Conservation (phyloP, 1,284 basidiomycete species). For the Microbotryum violaceum region DNA sequence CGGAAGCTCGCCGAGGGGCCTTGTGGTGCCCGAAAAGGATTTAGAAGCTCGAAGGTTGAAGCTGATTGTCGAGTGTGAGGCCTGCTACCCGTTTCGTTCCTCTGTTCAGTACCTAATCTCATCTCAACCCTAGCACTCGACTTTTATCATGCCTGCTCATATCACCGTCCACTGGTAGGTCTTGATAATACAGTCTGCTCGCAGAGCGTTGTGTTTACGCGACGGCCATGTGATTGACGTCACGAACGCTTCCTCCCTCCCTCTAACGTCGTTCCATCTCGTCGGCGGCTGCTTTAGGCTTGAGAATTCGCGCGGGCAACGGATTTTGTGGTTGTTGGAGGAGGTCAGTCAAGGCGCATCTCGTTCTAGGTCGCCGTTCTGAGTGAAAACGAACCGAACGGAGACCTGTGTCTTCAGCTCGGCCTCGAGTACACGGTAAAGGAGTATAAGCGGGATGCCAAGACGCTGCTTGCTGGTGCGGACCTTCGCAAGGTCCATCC, state of each 20-base stretch:
- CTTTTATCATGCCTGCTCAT: background rate
- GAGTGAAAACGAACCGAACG: too few relatives aligned
- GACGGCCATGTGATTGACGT: background rate
- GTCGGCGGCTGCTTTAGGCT: slow-evolving; percentile 12
- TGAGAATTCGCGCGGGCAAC: slow-evolving; percentile 33
- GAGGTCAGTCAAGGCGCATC: slow-evolving; percentile 12
- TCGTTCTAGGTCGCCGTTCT: too few relatives aligned
- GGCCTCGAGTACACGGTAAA: slow-evolving; percentile 29
- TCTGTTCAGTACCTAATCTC: too few relatives aligned
- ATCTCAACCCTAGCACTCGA: too few relatives aligned
- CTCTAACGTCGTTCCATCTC: too few relatives aligned
- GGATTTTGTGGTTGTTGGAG: slow-evolving; percentile 34
- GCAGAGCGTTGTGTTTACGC: fast-evolving
- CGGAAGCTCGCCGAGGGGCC: too few relatives aligned
- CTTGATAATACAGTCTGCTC: too few relatives aligned
- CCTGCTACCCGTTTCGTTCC: too few relatives aligned
- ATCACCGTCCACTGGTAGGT: slow-evolving; percentile 14
- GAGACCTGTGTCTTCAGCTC: slow-evolving; percentile 6
- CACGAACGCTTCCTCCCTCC: too few relatives aligned
- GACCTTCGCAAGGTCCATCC: slow-evolving; percentile 29
- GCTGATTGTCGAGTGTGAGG: too few relatives aligned
- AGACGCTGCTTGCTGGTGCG: slow-evolving; percentile 22
- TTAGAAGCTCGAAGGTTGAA: too few relatives aligned
- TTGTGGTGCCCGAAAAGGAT: too few relatives aligned
- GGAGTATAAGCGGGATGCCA: slow-evolving; percentile 23